Conservation (phyloP, 768 basidiomycete species). For the Boletus reticulatus region DNA sequence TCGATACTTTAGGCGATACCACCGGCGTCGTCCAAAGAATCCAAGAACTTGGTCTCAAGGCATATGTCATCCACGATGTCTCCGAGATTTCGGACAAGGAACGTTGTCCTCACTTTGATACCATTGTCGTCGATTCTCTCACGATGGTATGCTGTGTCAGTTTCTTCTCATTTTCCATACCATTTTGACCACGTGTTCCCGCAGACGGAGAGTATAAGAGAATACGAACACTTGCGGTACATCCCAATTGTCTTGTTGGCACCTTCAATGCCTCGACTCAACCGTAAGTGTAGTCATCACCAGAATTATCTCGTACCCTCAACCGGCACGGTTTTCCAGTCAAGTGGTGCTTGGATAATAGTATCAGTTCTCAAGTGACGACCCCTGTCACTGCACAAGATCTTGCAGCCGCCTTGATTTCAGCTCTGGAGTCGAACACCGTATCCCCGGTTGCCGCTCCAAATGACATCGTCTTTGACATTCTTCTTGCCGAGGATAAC, state of each 20-base stretch:
- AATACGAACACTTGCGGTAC: constrained; percentile 92
- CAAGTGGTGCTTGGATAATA: constrained; percentile 96
- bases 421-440: constrained; percentile 93
- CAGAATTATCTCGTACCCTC: not conserved
- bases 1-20: constrained; percentile 79
- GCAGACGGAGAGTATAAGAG: constrained; percentile 86
- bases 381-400: constrained; percentile 88
- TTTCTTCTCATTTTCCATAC: not conserved
- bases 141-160: constrained; percentile 58
- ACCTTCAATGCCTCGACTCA: constrained; percentile 72
- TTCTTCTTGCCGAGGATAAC: constrained; percentile 96
- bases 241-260: constrained; percentile 93
- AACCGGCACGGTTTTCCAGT: constrained; percentile 42
- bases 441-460: constrained; percentile 84
- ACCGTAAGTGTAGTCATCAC: constrained; percentile 48
- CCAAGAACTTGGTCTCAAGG: constrained; percentile 72
- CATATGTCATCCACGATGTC: constrained; percentile 76
- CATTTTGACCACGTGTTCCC: constrained; percentile 16
- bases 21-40: constrained; percentile 77
- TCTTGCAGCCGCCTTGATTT: constrained; percentile 86
- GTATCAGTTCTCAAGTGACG: constrained; percentile 92
- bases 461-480: constrained; percentile 86
- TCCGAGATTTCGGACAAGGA: constrained; percentile 80
- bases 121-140: constrained; percentile 92
- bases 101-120: constrained; percentile 85